Evolutionary conservation across 2,329 filamentous ascomycete genomes (phyloP), one percentile per base, ranked within the genome.

Genomic region (Trichoderma sp.): DNA sequence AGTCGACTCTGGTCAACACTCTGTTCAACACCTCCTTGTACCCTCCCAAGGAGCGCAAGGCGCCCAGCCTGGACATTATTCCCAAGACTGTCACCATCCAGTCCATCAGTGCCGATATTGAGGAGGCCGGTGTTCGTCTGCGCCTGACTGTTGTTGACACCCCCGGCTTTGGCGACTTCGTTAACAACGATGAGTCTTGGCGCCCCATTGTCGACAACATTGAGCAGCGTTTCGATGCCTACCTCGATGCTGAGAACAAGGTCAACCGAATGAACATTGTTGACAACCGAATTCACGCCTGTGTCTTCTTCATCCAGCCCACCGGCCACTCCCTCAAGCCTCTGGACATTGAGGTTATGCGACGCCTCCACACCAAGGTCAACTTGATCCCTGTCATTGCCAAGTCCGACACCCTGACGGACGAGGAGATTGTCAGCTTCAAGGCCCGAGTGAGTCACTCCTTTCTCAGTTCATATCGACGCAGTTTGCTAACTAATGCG

Each of bases 261-360:
- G 94, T 99, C 82, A 99, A 99, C 88, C 94, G 96, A 79, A 97
- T 98, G 91, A 99, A 99, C 89, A 98, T 98, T 83, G 92, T 99
- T 74, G 96, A 99, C 86, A 99, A 98, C 88, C 93, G 96, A 78
- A 97, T 99, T 75, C 96, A 99, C 80, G 96, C 96, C 71, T 98
- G 97, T 79, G 96, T 99, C 74, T 99, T 98, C 90, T 99, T 99
- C 87, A 98, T 99, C 79, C 95, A 99, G 86, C 96, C 96, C 76
- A 99, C 96, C 36, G 96, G 96, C 73, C 96, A 99, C 88, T 97
- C 96, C 39, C 87, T 99, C 80, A 99, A 99, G 91, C 96, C 96
- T 74, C 88, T 99, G 75, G 96, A 99, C 81, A 97, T 99, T 76
- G 96, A 99, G 87, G 96, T 99, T 76, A 99, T 99, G 96, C 95